phyloP scores from a whole-genome alignment of 768 basidiomycete genomes.

The Chlorophyllum brunneum region DNA sequence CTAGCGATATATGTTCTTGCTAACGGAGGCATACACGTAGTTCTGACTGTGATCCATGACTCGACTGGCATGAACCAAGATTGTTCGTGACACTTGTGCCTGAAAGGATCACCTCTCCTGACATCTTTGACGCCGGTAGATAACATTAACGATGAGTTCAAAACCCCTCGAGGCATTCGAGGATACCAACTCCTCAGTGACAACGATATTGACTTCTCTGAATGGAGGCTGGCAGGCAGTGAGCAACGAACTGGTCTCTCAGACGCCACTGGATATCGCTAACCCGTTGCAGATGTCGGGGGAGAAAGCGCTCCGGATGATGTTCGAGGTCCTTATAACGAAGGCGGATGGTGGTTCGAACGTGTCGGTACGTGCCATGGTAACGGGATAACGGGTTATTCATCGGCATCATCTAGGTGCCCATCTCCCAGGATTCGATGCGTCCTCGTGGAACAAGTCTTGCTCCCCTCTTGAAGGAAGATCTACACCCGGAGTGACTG shows the following conservation, averaged over 20 bases:
- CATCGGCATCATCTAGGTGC: constrained; percentile 34
- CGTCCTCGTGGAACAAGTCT: constrained; percentile 47
- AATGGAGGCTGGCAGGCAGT: constrained; percentile 40
- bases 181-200: constrained; percentile 49
- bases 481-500: constrained; percentile 50
- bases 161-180: constrained; percentile 64
- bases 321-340: constrained; percentile 55
- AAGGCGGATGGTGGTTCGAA: constrained; percentile 54
- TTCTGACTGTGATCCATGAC: constrained; percentile 32
- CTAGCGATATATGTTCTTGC: too few species aligned
- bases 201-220: constrained; percentile 24
- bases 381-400: too few species aligned
- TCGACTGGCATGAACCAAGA: constrained; percentile 35
- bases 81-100: constrained; percentile 19
- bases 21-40: too few species aligned
- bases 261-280: not conserved
- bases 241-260: constrained; percentile 12
- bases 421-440: constrained; percentile 57
- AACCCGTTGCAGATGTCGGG: constrained; percentile 25
- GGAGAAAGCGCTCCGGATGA: constrained; percentile 48
- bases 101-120: too few species aligned
- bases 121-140: too few species aligned
- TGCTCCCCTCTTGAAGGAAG: constrained; percentile 44
- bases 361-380: constrained; percentile 42
- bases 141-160: constrained; percentile 36